Evolutionary conservation across 192 early-diverging fungal genomes (phyloP), one percentile per base, ranked within the genome.

Genomic region (Helicostylum pulchrum): DNA sequence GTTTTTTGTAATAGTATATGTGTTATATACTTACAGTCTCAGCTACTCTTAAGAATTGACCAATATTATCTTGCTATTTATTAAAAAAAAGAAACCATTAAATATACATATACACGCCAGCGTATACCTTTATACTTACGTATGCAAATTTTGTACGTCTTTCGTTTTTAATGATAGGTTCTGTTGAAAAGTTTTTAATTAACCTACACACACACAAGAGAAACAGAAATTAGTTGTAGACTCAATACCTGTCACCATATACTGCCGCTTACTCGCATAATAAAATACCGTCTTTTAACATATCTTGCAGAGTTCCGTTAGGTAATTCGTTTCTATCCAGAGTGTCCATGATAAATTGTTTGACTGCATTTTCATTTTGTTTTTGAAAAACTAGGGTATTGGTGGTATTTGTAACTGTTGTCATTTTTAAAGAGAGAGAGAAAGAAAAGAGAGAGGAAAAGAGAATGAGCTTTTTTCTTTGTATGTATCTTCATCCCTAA

Each of bases 51-150:
- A 93, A 58, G 63, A 92, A 93, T 73, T 87, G 85, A 66, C 77
- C 70, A 43, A 92, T 91, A 57, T 93, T 92, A 60, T 90, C 87
- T 85, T 92, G 92, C 91, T 92, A 50, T 51, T 48, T n/a, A 42
- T 23, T 54, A 36, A 54, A 21, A 46, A 31, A n/a, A 14, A 21
- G n/a, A 31, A 26, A 26, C 26, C 26, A 26, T 26, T 26, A 26
- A 26, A 26, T 26, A 26, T 49, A 50, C 31, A 64, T 47, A 49
- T 44, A 23, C 3, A 17, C 44, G 14, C 1, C 2, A 59, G 4
- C 3, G 4, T 2, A 45, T 43, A 43, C 3, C 7, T 36, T 36
- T 39, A 9, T 39, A 55, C 62, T 50, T 36, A 52, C 48, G 34
- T 46, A 43, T 42, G 39, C 42, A 30, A 59, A 59, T 10, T 21